A percentile compares a stretch with the other conserved stretches of the same genome.
Conservation (phyloP, 2,329 filamentous ascomycete genomes). For the Talaromyces funiculosus region DNA sequence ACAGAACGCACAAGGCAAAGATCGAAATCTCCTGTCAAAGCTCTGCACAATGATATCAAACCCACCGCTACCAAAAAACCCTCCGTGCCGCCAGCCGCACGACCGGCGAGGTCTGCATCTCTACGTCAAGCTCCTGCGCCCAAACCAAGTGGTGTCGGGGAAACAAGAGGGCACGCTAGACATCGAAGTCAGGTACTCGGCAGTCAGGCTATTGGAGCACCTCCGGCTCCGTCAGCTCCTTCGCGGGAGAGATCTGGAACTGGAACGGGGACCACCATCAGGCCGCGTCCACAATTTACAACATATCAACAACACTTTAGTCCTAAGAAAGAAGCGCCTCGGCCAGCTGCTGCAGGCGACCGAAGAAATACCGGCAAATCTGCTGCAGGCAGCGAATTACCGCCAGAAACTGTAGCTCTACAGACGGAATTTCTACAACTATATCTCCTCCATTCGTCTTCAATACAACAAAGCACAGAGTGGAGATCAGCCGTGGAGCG, state of each 20-base stretch:
- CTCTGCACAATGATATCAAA: constrained; percentile 2
- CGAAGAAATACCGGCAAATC: constrained; percentile 15
- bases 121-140: constrained; percentile 29
- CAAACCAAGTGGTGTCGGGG: constrained; percentile 16
- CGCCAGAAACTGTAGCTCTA: constrained; percentile 32
- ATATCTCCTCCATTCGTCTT: constrained; percentile 33
- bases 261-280: not conserved
- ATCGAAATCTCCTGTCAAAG: constrained; percentile 8
- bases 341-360: constrained; percentile 16
- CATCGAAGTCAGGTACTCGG: constrained; percentile 32
- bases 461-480: constrained; percentile 23
- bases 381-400: constrained; percentile 17
- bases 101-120: constrained; percentile 32
- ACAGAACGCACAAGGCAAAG: not conserved
- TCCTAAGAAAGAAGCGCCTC: constrained; percentile 31
- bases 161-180: constrained; percentile 25
- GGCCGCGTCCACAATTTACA: constrained; percentile 29
- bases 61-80: constrained; percentile 21
- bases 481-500: constrained; percentile 29
- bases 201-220: constrained; percentile 7
- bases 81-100: constrained; percentile 30
- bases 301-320: constrained; percentile 36
- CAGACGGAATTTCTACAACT: constrained; percentile 43
- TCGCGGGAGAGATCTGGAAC: not conserved
- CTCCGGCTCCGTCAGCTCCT: not conserved